These are phyloP conservation scores for Pleurotus sapidus DNA, from an alignment of 768 basidiomycete genomes.

Conservation along the genomic window DNA sequence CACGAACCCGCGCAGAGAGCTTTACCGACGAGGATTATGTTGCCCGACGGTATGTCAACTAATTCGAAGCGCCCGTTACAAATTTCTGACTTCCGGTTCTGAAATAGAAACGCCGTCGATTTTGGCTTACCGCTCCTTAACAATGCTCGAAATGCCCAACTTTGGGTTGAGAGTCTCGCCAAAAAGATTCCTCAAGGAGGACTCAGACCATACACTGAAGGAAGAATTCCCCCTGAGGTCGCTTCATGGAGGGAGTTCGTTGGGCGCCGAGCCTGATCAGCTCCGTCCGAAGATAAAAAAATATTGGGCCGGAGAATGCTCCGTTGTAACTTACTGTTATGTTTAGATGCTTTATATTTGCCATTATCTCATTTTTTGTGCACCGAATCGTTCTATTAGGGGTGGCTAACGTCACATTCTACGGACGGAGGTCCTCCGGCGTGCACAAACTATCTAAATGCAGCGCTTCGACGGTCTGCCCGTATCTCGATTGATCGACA, in stretches of 20 bases:
- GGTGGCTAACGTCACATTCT: background rate
- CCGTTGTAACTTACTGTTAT: slow-evolving; percentile 5
- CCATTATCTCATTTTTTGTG: background rate
- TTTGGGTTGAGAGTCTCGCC: slow-evolving; percentile 88
- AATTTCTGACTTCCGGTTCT: slow-evolving; percentile 4
- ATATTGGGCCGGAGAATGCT: background rate
- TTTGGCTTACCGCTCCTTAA: slow-evolving; percentile 92
- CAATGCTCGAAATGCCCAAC: slow-evolving; percentile 82
- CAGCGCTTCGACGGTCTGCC: slow-evolving; percentile 31
- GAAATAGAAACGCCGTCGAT: slow-evolving; percentile 83
- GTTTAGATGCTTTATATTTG: background rate
- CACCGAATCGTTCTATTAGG: background rate
- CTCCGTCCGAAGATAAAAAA: background rate
- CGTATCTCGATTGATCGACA: slow-evolving; percentile 31
- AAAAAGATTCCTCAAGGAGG: slow-evolving; percentile 83
- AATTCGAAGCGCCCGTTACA: background rate
- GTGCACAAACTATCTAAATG: slow-evolving; percentile 48
- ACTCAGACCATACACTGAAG: slow-evolving; percentile 77
- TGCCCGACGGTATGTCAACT: slow-evolving; percentile 68
- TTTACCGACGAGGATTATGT: slow-evolving; percentile 95
- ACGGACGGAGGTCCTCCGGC: slow-evolving; percentile 35
- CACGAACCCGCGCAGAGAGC: slow-evolving; percentile 70
- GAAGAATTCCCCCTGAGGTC: slow-evolving; percentile 87
- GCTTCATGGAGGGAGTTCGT: slow-evolving; percentile 91
- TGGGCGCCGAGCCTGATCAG: slow-evolving; percentile 48